Evolutionary conservation across 306 rosid genomes (phyloP), one percentile per base, ranked within the genome.

Genomic region (Abrus pulchellus): DNA sequence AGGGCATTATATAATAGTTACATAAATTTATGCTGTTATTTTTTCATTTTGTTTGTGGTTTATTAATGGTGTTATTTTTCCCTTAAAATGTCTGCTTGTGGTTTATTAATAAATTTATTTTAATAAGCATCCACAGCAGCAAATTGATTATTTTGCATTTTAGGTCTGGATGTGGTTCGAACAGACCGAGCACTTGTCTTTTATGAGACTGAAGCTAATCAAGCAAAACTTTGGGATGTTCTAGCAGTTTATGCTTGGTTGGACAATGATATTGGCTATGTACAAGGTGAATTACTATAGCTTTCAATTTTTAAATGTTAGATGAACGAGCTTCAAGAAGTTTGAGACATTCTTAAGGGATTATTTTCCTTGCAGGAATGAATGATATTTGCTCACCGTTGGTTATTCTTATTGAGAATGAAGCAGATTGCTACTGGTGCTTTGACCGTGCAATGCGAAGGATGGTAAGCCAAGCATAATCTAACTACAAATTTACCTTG

Each of bases 301-400:
- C 63, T 57, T 80, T 78, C 34, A 48, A 50, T 20, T 55, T 60
- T 73, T 48, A 44, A 62, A 55, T 68, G 36, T 52, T 44, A 75
- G 77, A 75, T 59, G 76, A 68, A 74, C 50, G 41, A 69, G 41
- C 72, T 74, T 53, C 60, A 45, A 83, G 75, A 72, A 82, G 66
- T 70, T 73, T 76, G 30, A 79, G 73, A 69, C 70, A 76, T 72
- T 77, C 72, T 56, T 43, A 80, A 56, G 34, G 57, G 69, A 36
- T 44, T 66, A 28, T 71, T 64, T 80, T 68, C 68, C 78, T 72
- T 76, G 84, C 92, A 94, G 99, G 99, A 83, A 94, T 94, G 99
- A 94, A 93, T 79, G 99, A 94, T 84, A 93, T 94, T 75, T 91
- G 97, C 88, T 94, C 99, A 40, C 95, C 99, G 61, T 85, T 94